Conservation (phyloP, 192 early-diverging fungal species). For the Coemansia sp. region DNA sequence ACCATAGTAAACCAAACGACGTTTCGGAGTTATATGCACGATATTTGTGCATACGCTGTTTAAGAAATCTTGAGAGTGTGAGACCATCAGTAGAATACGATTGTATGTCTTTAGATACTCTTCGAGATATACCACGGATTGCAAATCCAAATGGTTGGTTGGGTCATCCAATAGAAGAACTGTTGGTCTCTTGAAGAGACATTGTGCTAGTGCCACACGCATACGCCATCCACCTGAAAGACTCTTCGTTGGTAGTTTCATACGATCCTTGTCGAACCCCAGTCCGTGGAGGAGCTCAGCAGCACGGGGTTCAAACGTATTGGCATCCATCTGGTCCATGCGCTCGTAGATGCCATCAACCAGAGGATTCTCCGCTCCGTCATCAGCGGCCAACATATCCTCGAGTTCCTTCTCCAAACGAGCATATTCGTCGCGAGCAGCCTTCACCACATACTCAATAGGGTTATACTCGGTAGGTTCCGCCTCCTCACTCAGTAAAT, state of each 20-base stretch:
- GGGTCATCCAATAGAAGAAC: conserved; percentile 93
- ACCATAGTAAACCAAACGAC: conserved; percentile 88
- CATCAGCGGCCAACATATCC: conserved; percentile 77
- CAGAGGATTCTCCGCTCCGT: conserved; percentile 79
- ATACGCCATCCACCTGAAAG: conserved; percentile 99
- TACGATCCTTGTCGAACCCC: conserved; percentile 84
- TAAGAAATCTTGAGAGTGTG: conserved; percentile 95
- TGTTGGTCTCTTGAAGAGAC: conserved; percentile 92
- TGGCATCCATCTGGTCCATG: conserved; percentile 88
- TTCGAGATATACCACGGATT: conserved; percentile 84
- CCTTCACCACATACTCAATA: conserved; percentile 86
- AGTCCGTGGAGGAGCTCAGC: conserved; percentile 89
- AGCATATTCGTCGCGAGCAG: conserved; percentile 85
- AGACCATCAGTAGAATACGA: conserved; percentile 84
- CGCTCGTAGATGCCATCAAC: conserved; percentile 96
- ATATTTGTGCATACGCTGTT: conserved; percentile 96
- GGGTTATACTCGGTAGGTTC: conserved; percentile 91
- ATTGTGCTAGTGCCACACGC: conserved; percentile 95
- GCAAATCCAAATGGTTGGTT: conserved; percentile 89
- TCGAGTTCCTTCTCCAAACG: conserved; percentile 92
- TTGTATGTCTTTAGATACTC: conserved; percentile 77
- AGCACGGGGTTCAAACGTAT: conserved; percentile 93
- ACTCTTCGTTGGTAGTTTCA: conserved; percentile 92
- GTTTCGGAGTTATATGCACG: conserved; percentile 88
- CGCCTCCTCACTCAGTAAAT: conserved; percentile 94